Evolutionary conservation across 306 rosid genomes (phyloP).

Genomic region (Hippophae tibetana): DNA sequence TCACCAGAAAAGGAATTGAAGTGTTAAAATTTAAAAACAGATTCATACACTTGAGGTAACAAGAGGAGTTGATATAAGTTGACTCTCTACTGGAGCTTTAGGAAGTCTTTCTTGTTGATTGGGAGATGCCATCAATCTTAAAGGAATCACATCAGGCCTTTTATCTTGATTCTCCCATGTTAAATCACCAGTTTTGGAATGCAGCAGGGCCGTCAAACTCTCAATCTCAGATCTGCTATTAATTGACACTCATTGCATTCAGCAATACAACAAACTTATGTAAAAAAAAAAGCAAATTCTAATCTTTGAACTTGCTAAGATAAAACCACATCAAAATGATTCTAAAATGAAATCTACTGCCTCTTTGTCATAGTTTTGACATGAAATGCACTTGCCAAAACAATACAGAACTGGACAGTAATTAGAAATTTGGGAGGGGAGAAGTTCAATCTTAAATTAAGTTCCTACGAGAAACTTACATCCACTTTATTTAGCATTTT

Average conservation of each 20-base stretch:
- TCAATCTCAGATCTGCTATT: constrained; percentile 76
- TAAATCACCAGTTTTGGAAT: constrained; percentile 50
- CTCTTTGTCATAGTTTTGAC: too few species aligned
- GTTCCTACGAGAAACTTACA: too few species aligned
- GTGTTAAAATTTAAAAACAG: neutral
- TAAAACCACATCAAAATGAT: neutral
- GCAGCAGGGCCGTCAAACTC: constrained; percentile 71
- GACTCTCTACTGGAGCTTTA: constrained; percentile 26
- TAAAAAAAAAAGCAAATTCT: neutral
- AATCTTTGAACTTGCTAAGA: neutral
- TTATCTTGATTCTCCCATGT: constrained; percentile 37
- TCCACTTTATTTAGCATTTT: too few species aligned
- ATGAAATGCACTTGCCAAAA: too few species aligned
- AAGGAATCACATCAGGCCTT: constrained; percentile 32
- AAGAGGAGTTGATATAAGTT: constrained; percentile 33
- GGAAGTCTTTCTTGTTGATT: constrained; percentile 32
- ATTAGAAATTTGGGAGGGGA: too few species aligned
- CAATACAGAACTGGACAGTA: too few species aligned
- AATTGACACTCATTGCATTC: constrained; percentile 6
- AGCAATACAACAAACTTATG: neutral
- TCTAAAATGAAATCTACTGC: too few species aligned
- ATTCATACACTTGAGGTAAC: constrained; percentile 43
- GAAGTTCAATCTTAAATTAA: too few species aligned
- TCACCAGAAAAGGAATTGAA: neutral
- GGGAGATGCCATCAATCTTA: constrained; percentile 24